phyloP scores from a whole-genome alignment of 306 rosid species.

The Vachellia collinsii region DNA sequence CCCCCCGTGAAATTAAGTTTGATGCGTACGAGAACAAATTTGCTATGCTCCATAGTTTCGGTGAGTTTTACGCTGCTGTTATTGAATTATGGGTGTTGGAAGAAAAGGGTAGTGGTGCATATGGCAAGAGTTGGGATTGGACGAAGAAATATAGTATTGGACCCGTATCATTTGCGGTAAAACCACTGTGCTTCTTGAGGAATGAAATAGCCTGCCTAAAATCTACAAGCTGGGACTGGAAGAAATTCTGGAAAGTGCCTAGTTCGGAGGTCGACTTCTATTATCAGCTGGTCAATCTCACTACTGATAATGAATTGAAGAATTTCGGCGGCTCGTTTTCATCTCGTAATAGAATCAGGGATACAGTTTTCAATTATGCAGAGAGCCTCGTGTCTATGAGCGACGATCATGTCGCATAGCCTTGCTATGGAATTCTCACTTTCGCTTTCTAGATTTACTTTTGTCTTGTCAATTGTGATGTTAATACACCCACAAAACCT shows the following conservation, averaged over 20 bases:
- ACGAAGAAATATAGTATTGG: neutral
- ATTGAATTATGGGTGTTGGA: neutral
- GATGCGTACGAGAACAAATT: neutral
- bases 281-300: neutral
- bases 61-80: no score
- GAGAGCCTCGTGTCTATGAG: neutral
- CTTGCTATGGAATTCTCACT: no score
- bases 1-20: no score
- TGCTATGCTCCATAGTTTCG: neutral
- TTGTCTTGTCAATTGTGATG: no score
- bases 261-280: no score
- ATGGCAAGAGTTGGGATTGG: neutral
- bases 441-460: no score
- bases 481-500: no score
- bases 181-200: neutral
- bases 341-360: no score
- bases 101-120: neutral
- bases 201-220: neutral
- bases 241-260: no score
- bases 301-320: neutral
- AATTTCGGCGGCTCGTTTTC: neutral
- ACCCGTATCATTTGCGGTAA: accelerated
- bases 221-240: no score
- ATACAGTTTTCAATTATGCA: neutral
- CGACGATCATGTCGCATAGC: neutral